Evolutionary conservation across 371 early-diverging fungal genomes (phyloP).

Genomic region (Saksenaea oblongispora): DNA sequence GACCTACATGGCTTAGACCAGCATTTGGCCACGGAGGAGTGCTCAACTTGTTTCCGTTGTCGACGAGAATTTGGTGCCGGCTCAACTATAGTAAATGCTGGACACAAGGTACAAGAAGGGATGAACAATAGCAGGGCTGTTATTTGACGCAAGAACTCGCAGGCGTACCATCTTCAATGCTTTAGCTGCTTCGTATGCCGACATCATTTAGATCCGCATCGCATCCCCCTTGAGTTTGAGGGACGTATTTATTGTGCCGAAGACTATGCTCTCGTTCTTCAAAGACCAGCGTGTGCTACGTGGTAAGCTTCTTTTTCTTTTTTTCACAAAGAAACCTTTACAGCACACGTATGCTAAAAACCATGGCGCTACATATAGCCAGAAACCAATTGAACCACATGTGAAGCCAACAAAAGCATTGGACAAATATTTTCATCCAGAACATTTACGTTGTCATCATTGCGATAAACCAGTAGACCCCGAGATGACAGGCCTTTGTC

Average conservation of each 20-base stretch:
- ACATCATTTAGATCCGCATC: constrained; percentile 15
- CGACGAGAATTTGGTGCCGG: constrained; percentile 9
- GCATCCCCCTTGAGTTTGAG: constrained; percentile 36
- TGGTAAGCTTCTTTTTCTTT: no score
- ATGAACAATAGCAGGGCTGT: background rate
- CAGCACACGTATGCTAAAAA: no score
- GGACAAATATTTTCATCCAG: constrained; percentile 57
- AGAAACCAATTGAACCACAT: constrained; percentile 35
- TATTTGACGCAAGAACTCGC: background rate
- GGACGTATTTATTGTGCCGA: constrained; percentile 63
- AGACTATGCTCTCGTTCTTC: constrained; percentile 39
- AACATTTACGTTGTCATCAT: constrained; percentile 59
- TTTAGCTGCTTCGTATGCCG: constrained; percentile 24
- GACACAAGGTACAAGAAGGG: background rate
- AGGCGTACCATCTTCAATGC: constrained; percentile 25
- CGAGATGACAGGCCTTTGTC: constrained; percentile 69
- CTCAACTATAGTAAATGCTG: background rate
- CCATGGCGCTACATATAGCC: constrained; percentile 29
- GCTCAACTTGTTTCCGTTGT: constrained; percentile 12
- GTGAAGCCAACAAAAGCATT: constrained; percentile 57
- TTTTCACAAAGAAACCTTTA: background rate
- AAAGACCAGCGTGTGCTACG: constrained; percentile 32
- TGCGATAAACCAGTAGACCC: constrained; percentile 61
- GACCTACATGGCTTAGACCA: background rate
- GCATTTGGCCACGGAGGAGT: background rate